A percentile compares a stretch with the other conserved stretches of the same genome.
Conservation (phyloP, 2,329 filamentous ascomycete species). For the Hymenoscyphus fraxineus region DNA sequence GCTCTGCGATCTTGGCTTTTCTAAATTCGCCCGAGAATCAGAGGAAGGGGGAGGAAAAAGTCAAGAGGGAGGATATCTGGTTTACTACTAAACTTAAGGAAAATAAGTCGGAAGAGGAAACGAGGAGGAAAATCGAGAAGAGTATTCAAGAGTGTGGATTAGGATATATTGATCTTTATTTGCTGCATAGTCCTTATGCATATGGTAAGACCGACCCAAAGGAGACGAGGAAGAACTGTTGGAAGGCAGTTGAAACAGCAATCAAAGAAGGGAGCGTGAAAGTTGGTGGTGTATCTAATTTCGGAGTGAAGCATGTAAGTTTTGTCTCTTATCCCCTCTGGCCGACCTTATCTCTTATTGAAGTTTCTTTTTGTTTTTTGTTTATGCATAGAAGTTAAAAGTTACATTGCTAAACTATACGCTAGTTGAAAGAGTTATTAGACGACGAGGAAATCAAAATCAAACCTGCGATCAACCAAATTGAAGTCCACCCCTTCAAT, state of each 20-base stretch:
- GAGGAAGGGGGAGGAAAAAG: conserved; percentile 38
- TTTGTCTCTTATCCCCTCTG: no score
- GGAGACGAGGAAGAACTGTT: conserved; percentile 64
- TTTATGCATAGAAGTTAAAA: neutral
- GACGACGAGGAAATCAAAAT: conserved; percentile 44
- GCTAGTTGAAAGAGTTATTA: conserved; percentile 25
- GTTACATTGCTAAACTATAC: neutral
- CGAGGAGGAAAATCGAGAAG: conserved; percentile 61
- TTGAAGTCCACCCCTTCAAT: conserved; percentile 81
- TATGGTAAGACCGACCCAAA: conserved; percentile 58
- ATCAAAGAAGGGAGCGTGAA: conserved; percentile 66
- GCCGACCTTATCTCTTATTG: no score
- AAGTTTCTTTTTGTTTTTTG: no score
- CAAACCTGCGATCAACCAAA: conserved; percentile 70
- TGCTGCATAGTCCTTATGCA: conserved; percentile 76
- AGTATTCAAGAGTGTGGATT: conserved; percentile 63
- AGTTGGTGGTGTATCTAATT: conserved; percentile 75
- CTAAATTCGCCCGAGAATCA: conserved; percentile 33
- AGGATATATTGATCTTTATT: conserved; percentile 74
- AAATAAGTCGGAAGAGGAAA: conserved; percentile 60
- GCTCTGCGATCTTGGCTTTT: conserved; percentile 59
- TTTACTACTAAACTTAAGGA: conserved; percentile 76
- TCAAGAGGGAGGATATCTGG: conserved; percentile 65
- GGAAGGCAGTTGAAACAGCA: conserved; percentile 74
- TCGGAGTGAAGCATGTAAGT: conserved; percentile 67